Base-by-base conservation (phyloP, 495 filamentous ascomycete species). In the Lasiosphaeriaceae sp. region DNA sequence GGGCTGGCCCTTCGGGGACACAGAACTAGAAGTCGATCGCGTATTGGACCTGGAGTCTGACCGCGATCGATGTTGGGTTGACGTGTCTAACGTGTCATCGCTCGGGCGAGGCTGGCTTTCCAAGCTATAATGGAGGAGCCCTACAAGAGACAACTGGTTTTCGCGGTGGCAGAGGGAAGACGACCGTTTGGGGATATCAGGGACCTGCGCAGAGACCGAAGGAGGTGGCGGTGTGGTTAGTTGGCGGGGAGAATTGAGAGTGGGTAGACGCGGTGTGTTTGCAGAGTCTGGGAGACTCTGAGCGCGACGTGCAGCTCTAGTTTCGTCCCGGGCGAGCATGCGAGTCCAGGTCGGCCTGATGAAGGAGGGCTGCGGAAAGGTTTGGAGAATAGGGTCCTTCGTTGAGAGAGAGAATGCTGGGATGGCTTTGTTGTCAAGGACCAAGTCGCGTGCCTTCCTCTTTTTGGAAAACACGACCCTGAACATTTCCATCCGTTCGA, bases 341-440 rank as follows among this genome's bases (percentile, higher is more conserved):
- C 71, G 69, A 31, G 60, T 70, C 16, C 74, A 74, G 12, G 69
- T 77, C n/a, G 76, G 77, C 31, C 71, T 61, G 50, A 80, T 73
- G 59, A 72, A 80, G 1, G 77, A 75, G 11, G 77, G 75, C 31
- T 71, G 65, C 9, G 77, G 77, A 50, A 78, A 80, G 12, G 60
- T 65, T 31, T 52, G 59, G 34, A n/a, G n/a, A 47, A 46, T 9
- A 44, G 35, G 7, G 55, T 22, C 31, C 50, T 57, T 3, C 50
- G 52, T 14, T 17, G 31, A 29, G 5, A 44, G 61, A 31, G 47
- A 39, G 1, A 53, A 16, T 16, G 52, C 37, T 9, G 61, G 35
- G 11, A 43, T 22, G 21, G 58, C 41, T 11, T 37, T 35, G 22
- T 55, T 47, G n/a, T 57, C 52, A 19, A 41, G 12, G 14, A 37